Conservation (phyloP, 441 rosid species). For the Gossypium lobatum region DNA sequence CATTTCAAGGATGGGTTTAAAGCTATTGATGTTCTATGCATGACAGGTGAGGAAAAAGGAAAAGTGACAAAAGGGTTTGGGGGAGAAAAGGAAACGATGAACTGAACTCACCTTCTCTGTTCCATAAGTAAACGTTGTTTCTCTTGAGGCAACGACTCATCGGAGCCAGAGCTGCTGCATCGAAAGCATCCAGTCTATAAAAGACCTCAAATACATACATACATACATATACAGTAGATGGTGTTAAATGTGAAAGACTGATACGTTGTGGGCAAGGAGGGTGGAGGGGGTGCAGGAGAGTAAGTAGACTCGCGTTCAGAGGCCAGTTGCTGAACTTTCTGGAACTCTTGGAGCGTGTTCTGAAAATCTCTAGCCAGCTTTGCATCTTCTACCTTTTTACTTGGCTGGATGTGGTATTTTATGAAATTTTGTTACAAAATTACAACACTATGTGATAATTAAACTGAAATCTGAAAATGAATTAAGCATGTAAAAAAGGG, state of each 20-base stretch:
- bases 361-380: slow-evolving; percentile 73
- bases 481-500: background rate
- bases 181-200: slow-evolving; percentile 1
- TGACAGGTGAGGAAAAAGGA: background rate
- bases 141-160: slow-evolving; percentile 32
- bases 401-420: slow-evolving; percentile 27
- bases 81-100: background rate
- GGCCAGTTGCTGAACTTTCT: slow-evolving; percentile 66
- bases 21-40: background rate
- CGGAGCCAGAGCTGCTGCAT: slow-evolving; percentile 37
- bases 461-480: background rate
- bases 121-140: slow-evolving; percentile 41
- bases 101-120: slow-evolving; percentile 36
- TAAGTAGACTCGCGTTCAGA: slow-evolving; percentile 61
- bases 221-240: background rate
- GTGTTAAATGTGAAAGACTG: background rate
- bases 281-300: slow-evolving; percentile 39
- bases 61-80: background rate
- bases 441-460: background rate
- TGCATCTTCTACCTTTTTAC: slow-evolving; percentile 64
- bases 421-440: background rate
- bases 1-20: slow-evolving; percentile 1
- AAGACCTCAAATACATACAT: background rate
- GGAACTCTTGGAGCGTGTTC: slow-evolving; percentile 49
- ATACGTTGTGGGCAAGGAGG: slow-evolving; percentile 29